A percentile compares a stretch with the other conserved stretches of the same genome.
Conservation (phyloP, 1,139 yeast genomes). For the Suzukiozyma palmioleophila region DNA sequence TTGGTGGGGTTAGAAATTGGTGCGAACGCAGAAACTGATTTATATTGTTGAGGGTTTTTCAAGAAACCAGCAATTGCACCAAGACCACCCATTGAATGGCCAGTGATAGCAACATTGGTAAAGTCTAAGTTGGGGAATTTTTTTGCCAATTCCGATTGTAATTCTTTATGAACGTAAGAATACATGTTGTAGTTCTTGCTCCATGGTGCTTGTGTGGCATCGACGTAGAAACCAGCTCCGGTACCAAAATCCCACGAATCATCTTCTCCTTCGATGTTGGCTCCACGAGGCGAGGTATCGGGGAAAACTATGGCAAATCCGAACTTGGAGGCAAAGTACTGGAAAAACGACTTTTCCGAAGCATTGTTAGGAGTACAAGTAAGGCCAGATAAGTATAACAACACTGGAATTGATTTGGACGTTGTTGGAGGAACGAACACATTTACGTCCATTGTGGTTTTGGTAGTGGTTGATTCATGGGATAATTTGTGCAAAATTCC, state of each 20-base stretch:
- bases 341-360: constrained; percentile 89
- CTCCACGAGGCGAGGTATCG: constrained; percentile 97
- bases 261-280: constrained; percentile 74
- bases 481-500: constrained; percentile 73
- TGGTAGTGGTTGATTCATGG: constrained; percentile 65
- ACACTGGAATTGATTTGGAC: constrained; percentile 53
- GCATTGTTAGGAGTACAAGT: constrained; percentile 95
- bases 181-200: constrained; percentile 76
- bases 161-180: constrained; percentile 72
- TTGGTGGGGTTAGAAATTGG: constrained; percentile 79
- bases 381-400: constrained; percentile 81
- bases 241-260: constrained; percentile 88
- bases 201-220: constrained; percentile 77
- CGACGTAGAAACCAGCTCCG: constrained; percentile 92
- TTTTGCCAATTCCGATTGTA: constrained; percentile 46
- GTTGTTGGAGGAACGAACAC: constrained; percentile 69
- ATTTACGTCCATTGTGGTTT: constrained; percentile 77
- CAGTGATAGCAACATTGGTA: constrained; percentile 66
- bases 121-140: constrained; percentile 54
- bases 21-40: constrained; percentile 85
- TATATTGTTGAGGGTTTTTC: constrained; percentile 68
- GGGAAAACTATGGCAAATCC: constrained; percentile 91
- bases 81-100: constrained; percentile 98
- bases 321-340: constrained; percentile 70
- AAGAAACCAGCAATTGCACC: constrained; percentile 84